A percentile compares a stretch with the other conserved stretches of the same genome.
Conservation (phyloP, 306 rosid species). For the Begonia masoniana region DNA sequence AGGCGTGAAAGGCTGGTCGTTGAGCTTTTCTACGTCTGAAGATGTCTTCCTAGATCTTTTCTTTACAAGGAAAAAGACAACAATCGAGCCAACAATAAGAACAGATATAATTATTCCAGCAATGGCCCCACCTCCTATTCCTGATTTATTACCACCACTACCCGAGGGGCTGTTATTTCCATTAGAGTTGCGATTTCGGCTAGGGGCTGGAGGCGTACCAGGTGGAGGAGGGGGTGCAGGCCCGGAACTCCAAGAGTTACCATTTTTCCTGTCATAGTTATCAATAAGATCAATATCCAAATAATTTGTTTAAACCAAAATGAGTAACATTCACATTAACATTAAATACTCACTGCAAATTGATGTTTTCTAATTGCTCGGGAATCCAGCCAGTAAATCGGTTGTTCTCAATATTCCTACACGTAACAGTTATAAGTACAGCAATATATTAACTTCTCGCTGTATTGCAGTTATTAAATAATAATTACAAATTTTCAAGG, state of each 20-base stretch:
- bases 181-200: constrained; percentile 32
- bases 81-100: constrained; percentile 56
- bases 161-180: constrained; percentile 34
- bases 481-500: constrained; percentile 55
- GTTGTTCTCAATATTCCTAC: constrained; percentile 79
- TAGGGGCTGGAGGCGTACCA: constrained; percentile 60
- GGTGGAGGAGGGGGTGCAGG: constrained; percentile 99
- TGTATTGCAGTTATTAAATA: constrained; percentile 9
- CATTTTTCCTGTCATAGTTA: constrained; percentile 44
- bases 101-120: constrained; percentile 91
- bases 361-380: constrained; percentile 49
- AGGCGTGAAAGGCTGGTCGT: constrained; percentile 52
- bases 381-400: constrained; percentile 90
- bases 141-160: constrained; percentile 54
- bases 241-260: constrained; percentile 79
- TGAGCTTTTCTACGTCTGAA: constrained; percentile 56
- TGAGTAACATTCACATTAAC: constrained; percentile 2
- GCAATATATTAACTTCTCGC: constrained; percentile 9
- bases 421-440: neutral
- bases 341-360: constrained; percentile 53
- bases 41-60: constrained; percentile 55
- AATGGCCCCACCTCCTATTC: constrained; percentile 80
- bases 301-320: constrained; percentile 2
- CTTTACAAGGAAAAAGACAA: constrained; percentile 69
- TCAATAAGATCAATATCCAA: constrained; percentile 9